phyloP scores from a whole-genome alignment of 1,284 basidiomycete genomes.

The Ustilago trichophora region DNA sequence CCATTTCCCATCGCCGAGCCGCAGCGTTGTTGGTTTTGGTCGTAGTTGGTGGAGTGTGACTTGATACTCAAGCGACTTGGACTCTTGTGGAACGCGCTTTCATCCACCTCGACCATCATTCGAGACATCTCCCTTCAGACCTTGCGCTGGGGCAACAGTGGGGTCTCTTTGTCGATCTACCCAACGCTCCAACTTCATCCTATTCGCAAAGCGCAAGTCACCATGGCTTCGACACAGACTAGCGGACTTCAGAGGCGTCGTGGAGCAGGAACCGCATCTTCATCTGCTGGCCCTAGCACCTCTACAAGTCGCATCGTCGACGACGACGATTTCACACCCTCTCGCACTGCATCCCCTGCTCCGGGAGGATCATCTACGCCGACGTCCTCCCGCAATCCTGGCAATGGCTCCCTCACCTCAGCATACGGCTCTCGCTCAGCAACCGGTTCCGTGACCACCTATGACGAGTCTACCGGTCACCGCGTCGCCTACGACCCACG shows the following conservation, averaged over 20 bases:
- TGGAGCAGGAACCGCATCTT: constrained; percentile 22
- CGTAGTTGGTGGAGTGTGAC: no score
- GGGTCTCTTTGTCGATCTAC: no score
- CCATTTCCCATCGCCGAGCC: constrained; percentile 5
- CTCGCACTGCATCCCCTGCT: constrained; percentile 37
- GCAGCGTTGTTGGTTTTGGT: no score
- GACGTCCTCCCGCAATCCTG: constrained; percentile 18
- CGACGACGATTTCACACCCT: constrained; percentile 35
- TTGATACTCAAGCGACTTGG: no score
- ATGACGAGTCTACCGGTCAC: constrained; percentile 48
- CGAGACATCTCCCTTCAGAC: no score
- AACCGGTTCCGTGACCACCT: constrained; percentile 45
- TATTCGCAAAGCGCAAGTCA: no score
- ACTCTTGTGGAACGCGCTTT: no score
- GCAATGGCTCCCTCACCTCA: constrained; percentile 2
- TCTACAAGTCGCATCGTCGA: constrained; percentile 32
- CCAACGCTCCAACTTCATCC: no score
- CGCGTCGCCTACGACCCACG: constrained; percentile 89
- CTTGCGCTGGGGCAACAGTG: no score
- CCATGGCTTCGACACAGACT: constrained; percentile 33
- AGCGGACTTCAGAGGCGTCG: constrained; percentile 41
- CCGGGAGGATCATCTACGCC: constrained; percentile 19
- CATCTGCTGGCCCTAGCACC: constrained; percentile 28
- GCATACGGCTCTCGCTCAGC: constrained; percentile 42
- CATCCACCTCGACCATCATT: no score